Base-by-base conservation (phyloP, 768 basidiomycete genomes). In the Mycena galopus region DNA sequence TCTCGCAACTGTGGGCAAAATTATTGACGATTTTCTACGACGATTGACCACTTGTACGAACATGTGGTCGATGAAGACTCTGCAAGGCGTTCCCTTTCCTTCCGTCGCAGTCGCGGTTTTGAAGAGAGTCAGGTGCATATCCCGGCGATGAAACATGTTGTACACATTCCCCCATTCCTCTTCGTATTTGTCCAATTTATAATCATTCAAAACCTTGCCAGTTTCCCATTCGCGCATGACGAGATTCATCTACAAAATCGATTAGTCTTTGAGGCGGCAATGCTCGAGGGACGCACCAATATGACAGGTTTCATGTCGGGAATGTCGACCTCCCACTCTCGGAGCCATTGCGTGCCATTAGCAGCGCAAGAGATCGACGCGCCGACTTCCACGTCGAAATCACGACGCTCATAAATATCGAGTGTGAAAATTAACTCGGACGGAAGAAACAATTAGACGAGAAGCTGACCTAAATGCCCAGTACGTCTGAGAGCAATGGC, bases 181-280 rank as follows among this genome's bases (percentile, higher is more conserved):
- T 62, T 81, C 79, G 55, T 82, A 82, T 39, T 77, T 67, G 19
- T 78, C 73, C 33, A 82, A 73, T 62, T 80, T 78, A 67, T 81
- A 82, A 51, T 79, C 72, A 42, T 79, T 80, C 47, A 78, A 77
- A 29, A 82, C 75, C 37, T 75, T 73, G 19, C 81, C 81, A 25
- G 80, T 81, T 62, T 80, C 79, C 81, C 81, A 82, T 56, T 82
- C 81, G 17, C 81, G 77, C 81, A 82, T 82, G 37, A 78, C 77
- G 25, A 82, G 76, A 62, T 82, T 79, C 79, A 77, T 76, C 77
- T 69, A 21, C 30, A 50, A 44, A 25, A 35, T 4, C n/a, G 61
- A 56, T 64, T 12, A 30, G 29, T 62, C 47, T n/a, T 39, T 3
- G 17, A 39, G 39, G 39, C 12, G 1, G 53, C 2, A 47, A 63